Base-by-base conservation (phyloP, 2,329 filamentous ascomycete genomes). In the Colletotrichum higginsianum region DNA sequence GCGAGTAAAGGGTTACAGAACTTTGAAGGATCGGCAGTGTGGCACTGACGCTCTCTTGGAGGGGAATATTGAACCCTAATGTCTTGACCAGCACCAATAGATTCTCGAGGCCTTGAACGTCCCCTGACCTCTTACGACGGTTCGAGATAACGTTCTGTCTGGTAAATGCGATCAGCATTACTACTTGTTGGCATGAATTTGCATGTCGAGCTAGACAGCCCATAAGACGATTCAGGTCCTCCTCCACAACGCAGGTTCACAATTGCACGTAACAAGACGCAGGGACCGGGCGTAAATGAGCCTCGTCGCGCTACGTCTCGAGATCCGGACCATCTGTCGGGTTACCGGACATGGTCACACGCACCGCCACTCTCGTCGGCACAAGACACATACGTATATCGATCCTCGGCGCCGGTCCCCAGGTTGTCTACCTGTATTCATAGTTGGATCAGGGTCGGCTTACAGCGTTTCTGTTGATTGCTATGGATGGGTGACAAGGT, bases 301-400 rank as follows among this genome's bases (percentile, higher is more conserved):
- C 9, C 50, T 58, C 60, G 65, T 69, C 60, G 40, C 66, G 58
- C 44, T 21, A 64, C 53, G 53, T 47, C 60, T 64, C 53, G 64
- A 58, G 62, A 57, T 44, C 64, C 53, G 65, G 68, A 46, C 53
- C 58, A 67, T 23, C 44, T 67, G 47, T 46, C 47, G 64, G 46
- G 62, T 47, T 60, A 64, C 69, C 69, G 65, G 66, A 15, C 40
- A 47, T 60, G 58, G 38, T 47, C 60, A 58, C 69, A 55, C 46
- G 53, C 58, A 47, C 63, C 65, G 60, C 58, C 46, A 46, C 63
- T 26, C 46, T 47, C 26, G 64, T 47, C 58, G 55, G 58, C 58
- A 47, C 44, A 61, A 40, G 68, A 65, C 65, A 68, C 40, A 60
- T 52, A 12, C 52, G 52, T 56, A 69, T 58, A 65, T 58, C 46